phyloP scores from a whole-genome alignment of 2,329 filamentous ascomycete species.

The Acephala macrosclerotiorum region DNA sequence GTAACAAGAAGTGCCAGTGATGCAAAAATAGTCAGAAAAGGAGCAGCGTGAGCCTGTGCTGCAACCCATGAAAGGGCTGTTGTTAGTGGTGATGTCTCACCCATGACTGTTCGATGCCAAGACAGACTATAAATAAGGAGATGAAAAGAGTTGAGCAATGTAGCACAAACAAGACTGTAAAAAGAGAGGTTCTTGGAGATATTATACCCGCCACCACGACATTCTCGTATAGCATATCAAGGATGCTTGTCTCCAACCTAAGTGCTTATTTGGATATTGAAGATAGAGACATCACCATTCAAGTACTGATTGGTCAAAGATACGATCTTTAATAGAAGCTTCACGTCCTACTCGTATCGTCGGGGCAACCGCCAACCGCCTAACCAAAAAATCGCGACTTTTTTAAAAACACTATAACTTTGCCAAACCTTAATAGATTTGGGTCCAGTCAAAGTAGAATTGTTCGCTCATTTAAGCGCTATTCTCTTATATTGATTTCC shows the following conservation, averaged over 20 bases:
- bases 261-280: not conserved
- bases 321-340: too few relatives aligned
- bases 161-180: not conserved
- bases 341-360: too few relatives aligned
- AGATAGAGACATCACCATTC: not conserved
- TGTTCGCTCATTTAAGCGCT: too few relatives aligned
- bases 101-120: too few relatives aligned
- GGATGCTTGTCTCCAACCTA: not conserved
- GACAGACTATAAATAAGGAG: not conserved
- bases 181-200: not conserved
- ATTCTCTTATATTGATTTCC: too few relatives aligned
- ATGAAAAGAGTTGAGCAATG: not conserved
- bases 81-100: not conserved
- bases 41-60: not conserved
- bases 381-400: too few relatives aligned
- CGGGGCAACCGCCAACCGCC: too few relatives aligned
- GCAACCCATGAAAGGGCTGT: not conserved
- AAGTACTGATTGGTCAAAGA: not conserved
- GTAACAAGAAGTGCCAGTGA: not conserved
- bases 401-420: too few relatives aligned
- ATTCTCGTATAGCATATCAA: not conserved
- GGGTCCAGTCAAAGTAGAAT: too few relatives aligned
- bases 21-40: not conserved
- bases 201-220: not conserved
- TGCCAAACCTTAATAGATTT: too few relatives aligned